Evolutionary conservation across 441 rosid genomes (phyloP).

Genomic region (Raphanus hybrid): DNA sequence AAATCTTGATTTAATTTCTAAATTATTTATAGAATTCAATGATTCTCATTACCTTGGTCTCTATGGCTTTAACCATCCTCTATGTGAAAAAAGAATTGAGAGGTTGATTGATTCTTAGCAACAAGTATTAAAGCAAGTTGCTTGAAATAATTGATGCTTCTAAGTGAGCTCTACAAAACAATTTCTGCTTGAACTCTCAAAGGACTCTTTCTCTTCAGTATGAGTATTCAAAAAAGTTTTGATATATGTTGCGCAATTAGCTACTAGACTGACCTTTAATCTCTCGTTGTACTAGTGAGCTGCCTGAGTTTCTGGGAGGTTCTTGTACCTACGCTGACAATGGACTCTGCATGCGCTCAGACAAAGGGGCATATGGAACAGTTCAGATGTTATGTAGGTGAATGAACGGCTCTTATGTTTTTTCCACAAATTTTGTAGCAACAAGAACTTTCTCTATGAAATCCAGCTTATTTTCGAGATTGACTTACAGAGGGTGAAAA

Average conservation of each 20-base stretch:
- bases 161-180: background rate
- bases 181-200: background rate
- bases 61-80: background rate
- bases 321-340: background rate
- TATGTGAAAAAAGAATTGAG: background rate
- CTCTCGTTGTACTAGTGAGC: background rate
- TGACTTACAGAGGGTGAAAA: background rate
- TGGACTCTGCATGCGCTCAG: background rate
- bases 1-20: background rate
- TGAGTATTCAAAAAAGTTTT: background rate
- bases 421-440: background rate
- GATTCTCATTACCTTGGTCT: background rate
- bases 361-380: background rate
- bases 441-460: background rate
- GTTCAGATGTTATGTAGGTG: background rate
- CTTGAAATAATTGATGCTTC: background rate
- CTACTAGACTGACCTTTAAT: background rate
- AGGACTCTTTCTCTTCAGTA: background rate
- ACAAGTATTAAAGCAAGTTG: background rate
- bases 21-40: background rate
- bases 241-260: background rate
- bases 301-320: background rate
- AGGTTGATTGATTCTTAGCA: background rate
- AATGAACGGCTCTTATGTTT: background rate
- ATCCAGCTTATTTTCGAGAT: background rate